phyloP scores from a whole-genome alignment of 139 green algal species.

The Spirogloea muscicola region DNA sequence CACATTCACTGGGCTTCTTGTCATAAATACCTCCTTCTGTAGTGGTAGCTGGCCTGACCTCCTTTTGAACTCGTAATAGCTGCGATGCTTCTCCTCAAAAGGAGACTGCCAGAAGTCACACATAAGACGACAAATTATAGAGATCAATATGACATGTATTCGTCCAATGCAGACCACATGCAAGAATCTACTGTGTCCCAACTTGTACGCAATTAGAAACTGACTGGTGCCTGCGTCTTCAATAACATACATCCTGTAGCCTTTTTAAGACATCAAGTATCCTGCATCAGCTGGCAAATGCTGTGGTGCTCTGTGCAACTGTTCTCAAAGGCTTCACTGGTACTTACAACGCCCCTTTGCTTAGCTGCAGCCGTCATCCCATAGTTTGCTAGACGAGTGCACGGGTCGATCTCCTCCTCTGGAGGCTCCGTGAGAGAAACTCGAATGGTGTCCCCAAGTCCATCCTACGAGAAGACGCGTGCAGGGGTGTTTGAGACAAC shows the following conservation, averaged over 20 bases:
- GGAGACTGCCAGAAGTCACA: slow-evolving; percentile 17
- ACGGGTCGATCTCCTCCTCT: slow-evolving; percentile 94
- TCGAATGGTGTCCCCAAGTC: slow-evolving; percentile 96
- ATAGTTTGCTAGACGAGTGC: slow-evolving; percentile 73
- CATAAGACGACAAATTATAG: neutral
- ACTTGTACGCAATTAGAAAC: neutral
- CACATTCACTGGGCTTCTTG: neutral
- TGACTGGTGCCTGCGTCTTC: no score
- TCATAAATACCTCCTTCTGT: slow-evolving; percentile 66
- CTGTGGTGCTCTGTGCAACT: neutral
- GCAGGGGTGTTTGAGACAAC: no score
- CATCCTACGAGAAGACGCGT: slow-evolving; percentile 75
- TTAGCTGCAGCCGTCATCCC: slow-evolving; percentile 58
- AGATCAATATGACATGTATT: neutral
- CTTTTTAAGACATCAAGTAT: neutral
- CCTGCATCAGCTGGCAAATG: neutral
- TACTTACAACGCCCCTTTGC: slow-evolving; percentile 29
- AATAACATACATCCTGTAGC: neutral
- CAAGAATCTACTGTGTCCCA: neutral
- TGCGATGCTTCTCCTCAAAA: slow-evolving; percentile 79
- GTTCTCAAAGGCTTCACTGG: neutral
- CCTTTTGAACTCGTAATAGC: slow-evolving; percentile 82
- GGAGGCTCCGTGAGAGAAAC: slow-evolving; percentile 93
- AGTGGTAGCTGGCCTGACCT: slow-evolving; percentile 73
- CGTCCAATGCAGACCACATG: neutral